Conservation (phyloP, 1,139 yeast genomes). For the Sugiyamaella neomexicana region DNA sequence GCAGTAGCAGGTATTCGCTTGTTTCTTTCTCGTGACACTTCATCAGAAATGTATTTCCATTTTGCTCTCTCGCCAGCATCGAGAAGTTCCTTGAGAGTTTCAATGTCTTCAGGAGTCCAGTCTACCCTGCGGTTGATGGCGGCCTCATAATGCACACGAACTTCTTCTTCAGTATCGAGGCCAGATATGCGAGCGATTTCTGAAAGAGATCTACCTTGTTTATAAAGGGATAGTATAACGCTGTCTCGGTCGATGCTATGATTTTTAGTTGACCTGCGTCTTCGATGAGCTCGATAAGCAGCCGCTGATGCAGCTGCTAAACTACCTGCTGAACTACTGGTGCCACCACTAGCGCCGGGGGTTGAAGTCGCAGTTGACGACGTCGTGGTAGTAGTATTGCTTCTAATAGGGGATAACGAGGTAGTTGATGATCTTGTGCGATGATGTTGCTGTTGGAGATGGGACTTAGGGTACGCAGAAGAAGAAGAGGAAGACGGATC, state of each 20-base stretch:
- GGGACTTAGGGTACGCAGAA: conserved; percentile 1
- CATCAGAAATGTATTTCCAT: conserved; percentile 46
- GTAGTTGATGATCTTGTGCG: conserved; percentile 12
- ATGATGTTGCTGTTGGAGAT: neutral
- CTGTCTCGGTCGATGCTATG: conserved; percentile 25
- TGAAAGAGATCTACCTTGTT: conserved; percentile 29
- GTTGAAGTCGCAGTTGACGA: conserved; percentile 12
- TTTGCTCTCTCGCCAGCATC: conserved; percentile 45
- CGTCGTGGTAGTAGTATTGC: neutral
- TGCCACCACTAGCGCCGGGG: conserved; percentile 7
- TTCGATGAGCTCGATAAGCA: conserved; percentile 20
- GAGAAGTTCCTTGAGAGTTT: conserved; percentile 40
- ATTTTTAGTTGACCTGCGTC: conserved; percentile 19
- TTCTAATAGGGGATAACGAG: conserved; percentile 13
- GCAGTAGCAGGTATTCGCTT: conserved; percentile 45
- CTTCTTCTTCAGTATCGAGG: conserved; percentile 24
- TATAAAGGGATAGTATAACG: conserved; percentile 24
- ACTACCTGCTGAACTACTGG: conserved; percentile 7
- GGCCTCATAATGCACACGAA: conserved; percentile 23
- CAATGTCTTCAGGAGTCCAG: conserved; percentile 42
- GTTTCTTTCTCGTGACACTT: conserved; percentile 35
- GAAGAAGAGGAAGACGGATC: neutral
- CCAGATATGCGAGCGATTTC: conserved; percentile 28
- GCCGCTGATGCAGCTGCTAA: conserved; percentile 16
- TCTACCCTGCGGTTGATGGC: conserved; percentile 23